Evolutionary conservation across 2,329 filamentous ascomycete species (phyloP).

Genomic region (Stylonectria norvegica): DNA sequence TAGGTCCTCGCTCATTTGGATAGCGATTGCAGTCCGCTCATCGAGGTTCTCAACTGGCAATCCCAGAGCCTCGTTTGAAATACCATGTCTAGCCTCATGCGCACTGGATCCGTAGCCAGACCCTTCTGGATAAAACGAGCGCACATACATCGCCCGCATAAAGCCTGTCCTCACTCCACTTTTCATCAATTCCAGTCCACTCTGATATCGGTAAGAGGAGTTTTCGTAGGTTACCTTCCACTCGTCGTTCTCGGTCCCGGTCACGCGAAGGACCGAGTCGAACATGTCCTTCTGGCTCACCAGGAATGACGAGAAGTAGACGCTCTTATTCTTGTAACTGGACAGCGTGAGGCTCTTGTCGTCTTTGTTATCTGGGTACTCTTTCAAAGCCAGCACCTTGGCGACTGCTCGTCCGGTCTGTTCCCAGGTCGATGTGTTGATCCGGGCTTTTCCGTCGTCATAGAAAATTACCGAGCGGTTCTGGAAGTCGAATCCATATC

Average conservation of each 20-base stretch:
- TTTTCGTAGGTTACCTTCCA: conserved; percentile 56
- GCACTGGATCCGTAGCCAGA: conserved; percentile 25
- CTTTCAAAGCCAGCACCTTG: conserved; percentile 43
- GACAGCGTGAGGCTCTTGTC: conserved; percentile 33
- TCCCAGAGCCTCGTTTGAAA: conserved; percentile 47
- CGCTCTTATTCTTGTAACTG: conserved; percentile 40
- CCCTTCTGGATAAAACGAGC: no score
- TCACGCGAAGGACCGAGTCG: conserved; percentile 55
- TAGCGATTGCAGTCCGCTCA: conserved; percentile 43
- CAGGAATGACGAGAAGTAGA: conserved; percentile 54
- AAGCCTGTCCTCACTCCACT: no score
- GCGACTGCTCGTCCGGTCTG: conserved; percentile 55
- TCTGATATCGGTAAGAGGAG: no score
- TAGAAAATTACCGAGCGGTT: no score
- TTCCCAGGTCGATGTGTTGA: conserved; percentile 42
- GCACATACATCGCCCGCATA: no score
- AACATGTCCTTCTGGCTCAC: conserved; percentile 62
- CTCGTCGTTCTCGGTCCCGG: conserved; percentile 52
- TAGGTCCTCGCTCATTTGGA: background rate
- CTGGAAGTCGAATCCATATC: no score
- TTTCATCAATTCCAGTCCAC: no score
- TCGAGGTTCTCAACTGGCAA: conserved; percentile 54
- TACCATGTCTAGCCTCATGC: conserved; percentile 32
- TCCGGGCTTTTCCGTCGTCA: conserved; percentile 38
- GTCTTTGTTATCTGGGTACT: conserved; percentile 36